Evolutionary conservation across 768 basidiomycete genomes (phyloP).

Genomic region (Russula foetens): DNA sequence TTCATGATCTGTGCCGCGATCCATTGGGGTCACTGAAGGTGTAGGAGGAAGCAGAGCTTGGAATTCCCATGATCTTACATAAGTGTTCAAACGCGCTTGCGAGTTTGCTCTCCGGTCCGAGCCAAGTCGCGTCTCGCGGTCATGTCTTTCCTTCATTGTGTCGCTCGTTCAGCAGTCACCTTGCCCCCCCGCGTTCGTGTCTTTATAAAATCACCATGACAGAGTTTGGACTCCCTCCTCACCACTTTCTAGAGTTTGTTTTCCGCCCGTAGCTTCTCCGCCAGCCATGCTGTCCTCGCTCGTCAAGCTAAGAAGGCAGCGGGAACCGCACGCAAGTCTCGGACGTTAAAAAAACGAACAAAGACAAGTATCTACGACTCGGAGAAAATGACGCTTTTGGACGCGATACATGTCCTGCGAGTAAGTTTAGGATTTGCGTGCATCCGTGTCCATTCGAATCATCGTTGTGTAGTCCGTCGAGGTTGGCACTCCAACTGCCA

Average conservation of each 20-base stretch:
- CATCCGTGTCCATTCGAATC: slow-evolving; percentile 23
- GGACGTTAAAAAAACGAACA: slow-evolving; percentile 42
- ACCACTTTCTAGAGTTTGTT: slow-evolving; percentile 1
- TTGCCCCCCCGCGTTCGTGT: not conserved
- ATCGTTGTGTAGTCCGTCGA: slow-evolving; percentile 59
- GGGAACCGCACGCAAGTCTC: slow-evolving; percentile 44
- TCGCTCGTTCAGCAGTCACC: not conserved
- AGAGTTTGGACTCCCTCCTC: not conserved
- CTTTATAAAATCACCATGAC: not conserved
- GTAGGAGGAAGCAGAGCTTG: not conserved
- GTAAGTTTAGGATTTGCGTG: slow-evolving; percentile 22
- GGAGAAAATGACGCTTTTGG: slow-evolving; percentile 57
- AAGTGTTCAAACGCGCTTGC: not conserved
- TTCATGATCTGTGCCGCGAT: slow-evolving; percentile 6
- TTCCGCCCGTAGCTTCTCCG: slow-evolving; percentile 44
- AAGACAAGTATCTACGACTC: slow-evolving; percentile 48
- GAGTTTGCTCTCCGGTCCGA: not conserved
- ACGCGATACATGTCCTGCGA: slow-evolving; percentile 64
- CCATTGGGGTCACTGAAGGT: not conserved
- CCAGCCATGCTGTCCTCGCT: slow-evolving; percentile 38
- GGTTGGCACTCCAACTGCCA: slow-evolving; percentile 64
- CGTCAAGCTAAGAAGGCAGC: slow-evolving; percentile 54
- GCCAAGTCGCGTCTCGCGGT: not conserved
- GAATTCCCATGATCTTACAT: slow-evolving; percentile 1
- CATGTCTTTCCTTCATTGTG: slow-evolving; percentile 9